phyloP scores from a whole-genome alignment of 768 basidiomycete species.

The Psilocybe cubensis region DNA sequence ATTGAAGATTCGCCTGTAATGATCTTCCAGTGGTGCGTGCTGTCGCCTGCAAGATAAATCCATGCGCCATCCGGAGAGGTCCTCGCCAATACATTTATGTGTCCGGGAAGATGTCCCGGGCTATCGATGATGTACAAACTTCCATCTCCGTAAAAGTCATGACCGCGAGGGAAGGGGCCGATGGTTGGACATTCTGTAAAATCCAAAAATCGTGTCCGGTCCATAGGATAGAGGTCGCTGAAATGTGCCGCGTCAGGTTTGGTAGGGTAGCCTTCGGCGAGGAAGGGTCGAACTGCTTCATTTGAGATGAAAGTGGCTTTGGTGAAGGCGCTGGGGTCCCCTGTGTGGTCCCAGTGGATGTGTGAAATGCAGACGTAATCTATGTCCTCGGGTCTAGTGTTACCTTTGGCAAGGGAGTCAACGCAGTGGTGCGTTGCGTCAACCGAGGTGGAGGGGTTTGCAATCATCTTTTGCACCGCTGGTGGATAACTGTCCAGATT shows the following conservation, averaged over 20 bases:
- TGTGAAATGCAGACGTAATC: constrained; percentile 52
- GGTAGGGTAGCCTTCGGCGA: constrained; percentile 45
- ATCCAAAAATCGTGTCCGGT: constrained; percentile 41
- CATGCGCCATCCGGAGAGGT: constrained; percentile 58
- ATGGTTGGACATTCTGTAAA: constrained; percentile 38
- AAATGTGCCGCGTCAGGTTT: constrained; percentile 36
- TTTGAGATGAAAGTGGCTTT: constrained; percentile 54
- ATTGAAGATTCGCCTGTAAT: constrained; percentile 48
- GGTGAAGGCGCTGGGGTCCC: constrained; percentile 48
- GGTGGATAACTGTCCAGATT: constrained; percentile 10
- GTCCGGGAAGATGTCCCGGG: constrained; percentile 58
- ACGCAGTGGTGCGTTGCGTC: constrained; percentile 37
- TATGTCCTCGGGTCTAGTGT: constrained; percentile 46
- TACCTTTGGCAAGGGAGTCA: constrained; percentile 54
- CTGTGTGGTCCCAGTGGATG: constrained; percentile 57
- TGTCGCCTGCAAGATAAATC: constrained; percentile 59
- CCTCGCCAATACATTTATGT: constrained; percentile 56
- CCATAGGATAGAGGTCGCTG: constrained; percentile 36
- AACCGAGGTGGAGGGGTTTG: constrained; percentile 4
- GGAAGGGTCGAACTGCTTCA: constrained; percentile 33
- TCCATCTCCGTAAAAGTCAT: constrained; percentile 61
- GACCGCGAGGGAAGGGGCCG: constrained; percentile 52
- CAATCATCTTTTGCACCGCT: neutral
- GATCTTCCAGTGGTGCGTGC: constrained; percentile 56
- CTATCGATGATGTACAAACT: constrained; percentile 62